These are phyloP conservation scores for Silybum marianum DNA, from an alignment of 129 eudicot species.

Conservation along the genomic window DNA sequence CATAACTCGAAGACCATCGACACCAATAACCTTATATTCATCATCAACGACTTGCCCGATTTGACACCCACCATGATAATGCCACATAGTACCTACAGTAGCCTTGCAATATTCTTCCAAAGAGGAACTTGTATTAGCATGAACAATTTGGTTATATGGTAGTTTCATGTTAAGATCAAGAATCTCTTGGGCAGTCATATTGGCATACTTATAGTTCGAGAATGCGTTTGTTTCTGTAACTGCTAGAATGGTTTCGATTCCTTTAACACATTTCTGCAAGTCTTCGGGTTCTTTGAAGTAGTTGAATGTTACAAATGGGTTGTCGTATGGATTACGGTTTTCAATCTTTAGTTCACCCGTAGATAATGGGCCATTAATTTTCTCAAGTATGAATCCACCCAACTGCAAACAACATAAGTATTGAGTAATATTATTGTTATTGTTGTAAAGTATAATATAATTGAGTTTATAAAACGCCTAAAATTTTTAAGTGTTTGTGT, in stretches of 20 bases:
- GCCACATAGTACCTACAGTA: conserved; percentile 75
- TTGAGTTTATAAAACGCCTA: no score
- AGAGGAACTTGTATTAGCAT: conserved; percentile 42
- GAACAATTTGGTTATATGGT: conserved; percentile 58
- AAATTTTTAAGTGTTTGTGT: no score
- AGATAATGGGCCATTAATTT: conserved; percentile 67
- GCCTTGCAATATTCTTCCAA: conserved; percentile 72
- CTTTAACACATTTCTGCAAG: conserved; percentile 64
- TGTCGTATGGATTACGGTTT: conserved; percentile 40
- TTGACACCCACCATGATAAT: conserved; percentile 87
- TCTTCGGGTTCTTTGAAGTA: conserved; percentile 65
- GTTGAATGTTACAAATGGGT: conserved; percentile 71
- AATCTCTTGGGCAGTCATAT: conserved; percentile 37
- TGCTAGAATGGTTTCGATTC: conserved; percentile 47
- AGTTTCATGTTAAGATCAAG: conserved; percentile 58
- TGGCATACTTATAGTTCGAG: conserved; percentile 29
- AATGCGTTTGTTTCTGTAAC: conserved; percentile 51
- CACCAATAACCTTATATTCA: conserved; percentile 76
- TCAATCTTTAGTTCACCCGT: conserved; percentile 55
- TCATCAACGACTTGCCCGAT: conserved; percentile 68
- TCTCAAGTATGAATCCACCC: conserved; percentile 76
- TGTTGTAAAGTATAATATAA: no score
- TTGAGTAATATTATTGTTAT: no score
- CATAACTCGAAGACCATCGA: conserved; percentile 62
- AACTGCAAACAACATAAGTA: conserved; percentile 34